Conservation (phyloP, 1,284 basidiomycete genomes). For the Ceratobasidium sp. region DNA sequence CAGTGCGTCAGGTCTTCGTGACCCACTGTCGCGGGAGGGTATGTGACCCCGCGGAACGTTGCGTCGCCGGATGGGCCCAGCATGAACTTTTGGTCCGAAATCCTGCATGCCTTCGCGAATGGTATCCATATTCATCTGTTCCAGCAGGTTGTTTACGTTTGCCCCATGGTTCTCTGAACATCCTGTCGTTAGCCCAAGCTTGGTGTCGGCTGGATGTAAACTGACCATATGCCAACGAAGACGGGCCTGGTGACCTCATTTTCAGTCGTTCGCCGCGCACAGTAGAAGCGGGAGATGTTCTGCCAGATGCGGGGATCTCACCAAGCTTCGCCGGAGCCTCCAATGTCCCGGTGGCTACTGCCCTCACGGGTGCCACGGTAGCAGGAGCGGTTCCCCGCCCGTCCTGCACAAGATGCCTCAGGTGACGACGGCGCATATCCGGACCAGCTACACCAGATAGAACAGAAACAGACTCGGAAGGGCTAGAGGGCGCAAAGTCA, state of each 20-base stretch:
- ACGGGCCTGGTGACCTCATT: constrained; percentile 19
- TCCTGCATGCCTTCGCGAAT: constrained; percentile 83
- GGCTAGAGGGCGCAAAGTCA: constrained; percentile 48
- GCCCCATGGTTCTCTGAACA: constrained; percentile 82
- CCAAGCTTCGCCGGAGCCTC: constrained; percentile 73
- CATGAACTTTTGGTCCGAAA: constrained; percentile 87
- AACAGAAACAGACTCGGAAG: constrained; percentile 55
- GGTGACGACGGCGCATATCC: constrained; percentile 40
- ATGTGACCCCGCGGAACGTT: constrained; percentile 74
- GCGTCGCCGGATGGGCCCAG: constrained; percentile 79
- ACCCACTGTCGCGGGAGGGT: constrained; percentile 65
- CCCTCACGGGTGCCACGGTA: constrained; percentile 75
- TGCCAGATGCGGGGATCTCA: constrained; percentile 73
- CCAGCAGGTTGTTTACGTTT: constrained; percentile 84
- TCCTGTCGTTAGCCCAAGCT: neutral
- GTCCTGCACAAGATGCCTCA: constrained; percentile 42
- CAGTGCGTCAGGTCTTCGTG: constrained; percentile 71
- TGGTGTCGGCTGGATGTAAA: neutral
- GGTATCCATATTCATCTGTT: constrained; percentile 89
- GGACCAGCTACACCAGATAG: constrained; percentile 65
- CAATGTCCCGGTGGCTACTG: constrained; percentile 78
- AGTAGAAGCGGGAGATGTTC: constrained; percentile 51
- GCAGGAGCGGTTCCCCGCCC: constrained; percentile 83
- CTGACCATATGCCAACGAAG: constrained; percentile 60
- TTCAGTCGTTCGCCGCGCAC: constrained; percentile 25